Base-by-base conservation (phyloP, 208 protist genomes). In the Leishmania major region DNA sequence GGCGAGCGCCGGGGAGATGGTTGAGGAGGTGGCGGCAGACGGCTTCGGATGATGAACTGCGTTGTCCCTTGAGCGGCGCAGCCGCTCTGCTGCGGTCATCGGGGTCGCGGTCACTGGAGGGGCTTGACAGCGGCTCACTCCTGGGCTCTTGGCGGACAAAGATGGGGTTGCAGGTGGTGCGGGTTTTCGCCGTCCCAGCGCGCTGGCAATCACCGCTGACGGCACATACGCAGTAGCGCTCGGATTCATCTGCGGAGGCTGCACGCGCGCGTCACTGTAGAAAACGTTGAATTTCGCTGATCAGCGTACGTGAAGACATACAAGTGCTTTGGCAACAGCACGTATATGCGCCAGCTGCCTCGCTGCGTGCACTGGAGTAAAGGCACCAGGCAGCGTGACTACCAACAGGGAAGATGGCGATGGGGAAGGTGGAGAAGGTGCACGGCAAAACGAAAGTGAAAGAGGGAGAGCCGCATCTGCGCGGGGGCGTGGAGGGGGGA, bases 191-290 rank as follows among this genome's bases (percentile, higher is more conserved):
- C 75, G 77, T 37, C 19, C 43, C 25, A 88, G 67, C 49, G 70
- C 62, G 43, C 53, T 22, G 13, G 59, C 70, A 25, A 83, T 37
- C 59, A 60, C 71, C 75, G 80, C 62, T 17, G 89, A 90, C 71
- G 89, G 89, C 62, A 84, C 79, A 80, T 92, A 92, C n/a, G 51
- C 80, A 40, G 67, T 53, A 0, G 86, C 89, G 45, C 70, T 82
- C 1, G 84, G 80, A 73, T 92, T 92, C 89, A 92, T 92, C 35
- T 5, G 31, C 31, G 6, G 7, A 25, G 35, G 25, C 31, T n/a
- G 10, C 17, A 19, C 40, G 49, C 28, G 35, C 28, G 22, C 8
- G 40, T 37, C 55, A 62, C 19, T 5, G 31, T 6, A 19, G 43
- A 53, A 51, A 73, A 53, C 22, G 25, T 15, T 35, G 35, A 25